Conservation (phyloP, 2,329 filamentous ascomycete species). For the Elsinoe fawcettii region DNA sequence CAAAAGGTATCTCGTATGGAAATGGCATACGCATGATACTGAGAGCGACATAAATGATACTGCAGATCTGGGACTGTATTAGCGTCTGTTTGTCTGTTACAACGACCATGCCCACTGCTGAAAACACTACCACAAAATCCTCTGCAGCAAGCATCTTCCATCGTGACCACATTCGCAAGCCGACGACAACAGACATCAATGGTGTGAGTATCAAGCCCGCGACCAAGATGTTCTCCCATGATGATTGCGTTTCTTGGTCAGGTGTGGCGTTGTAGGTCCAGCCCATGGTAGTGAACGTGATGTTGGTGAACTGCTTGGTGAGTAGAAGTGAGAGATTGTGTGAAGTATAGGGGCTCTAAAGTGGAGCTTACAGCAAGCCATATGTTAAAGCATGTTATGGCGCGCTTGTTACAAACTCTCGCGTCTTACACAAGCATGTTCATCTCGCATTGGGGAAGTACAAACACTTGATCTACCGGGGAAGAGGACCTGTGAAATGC, state of each 20-base stretch:
- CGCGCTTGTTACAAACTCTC: too few relatives aligned
- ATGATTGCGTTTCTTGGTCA: neutral
- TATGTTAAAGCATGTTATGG: too few relatives aligned
- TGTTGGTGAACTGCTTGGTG: neutral
- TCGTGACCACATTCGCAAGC: neutral
- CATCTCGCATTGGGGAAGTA: too few relatives aligned
- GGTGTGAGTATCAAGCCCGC: neutral
- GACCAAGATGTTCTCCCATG: slow-evolving; percentile 7
- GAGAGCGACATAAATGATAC: neutral
- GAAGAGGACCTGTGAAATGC: too few relatives aligned
- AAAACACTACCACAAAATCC: slow-evolving; percentile 4
- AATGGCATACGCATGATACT: slow-evolving; percentile 7
- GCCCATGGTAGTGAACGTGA: neutral
- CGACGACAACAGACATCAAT: neutral
- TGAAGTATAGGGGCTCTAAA: too few relatives aligned
- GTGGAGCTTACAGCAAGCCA: too few relatives aligned
- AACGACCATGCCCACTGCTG: slow-evolving; percentile 4
- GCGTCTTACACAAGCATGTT: too few relatives aligned
- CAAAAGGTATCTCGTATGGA: neutral
- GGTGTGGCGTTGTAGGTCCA: neutral
- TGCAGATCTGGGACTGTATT: neutral
- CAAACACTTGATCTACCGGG: too few relatives aligned
- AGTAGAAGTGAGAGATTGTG: neutral
- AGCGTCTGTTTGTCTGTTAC: neutral
- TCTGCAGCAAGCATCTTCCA: neutral